A percentile compares a stretch with the other conserved stretches of the same genome.
Conservation (phyloP, 805 yeast species). For the Schwanniomyces vanrijiae region DNA sequence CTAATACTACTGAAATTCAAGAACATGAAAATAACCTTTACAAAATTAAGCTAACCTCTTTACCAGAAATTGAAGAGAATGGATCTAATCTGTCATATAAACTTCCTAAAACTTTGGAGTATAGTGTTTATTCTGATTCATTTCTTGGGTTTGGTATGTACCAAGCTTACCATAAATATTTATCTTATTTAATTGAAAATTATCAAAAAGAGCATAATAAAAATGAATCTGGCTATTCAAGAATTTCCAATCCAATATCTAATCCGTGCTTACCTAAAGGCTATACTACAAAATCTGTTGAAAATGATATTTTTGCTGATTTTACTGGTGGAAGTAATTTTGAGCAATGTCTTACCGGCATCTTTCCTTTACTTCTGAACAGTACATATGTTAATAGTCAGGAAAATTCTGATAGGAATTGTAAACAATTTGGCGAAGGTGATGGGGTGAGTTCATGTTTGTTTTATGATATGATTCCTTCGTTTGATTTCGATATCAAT, state of each 20-base stretch:
- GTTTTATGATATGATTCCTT: slow-evolving; percentile 52
- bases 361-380: slow-evolving; percentile 46
- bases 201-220: slow-evolving; percentile 17
- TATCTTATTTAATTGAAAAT: slow-evolving; percentile 30
- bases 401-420: slow-evolving; percentile 19
- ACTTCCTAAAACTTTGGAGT: slow-evolving; percentile 26
- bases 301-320: slow-evolving; percentile 27
- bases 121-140: slow-evolving; percentile 52
- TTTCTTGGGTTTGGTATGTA: slow-evolving; percentile 62
- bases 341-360: slow-evolving; percentile 43
- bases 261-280: slow-evolving; percentile 65
- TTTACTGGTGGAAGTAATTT: slow-evolving; percentile 57
- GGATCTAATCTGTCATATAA: slow-evolving; percentile 6
- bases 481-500: slow-evolving; percentile 55
- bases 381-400: slow-evolving; percentile 25
- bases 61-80: slow-evolving; percentile 19
- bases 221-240: slow-evolving; percentile 8
- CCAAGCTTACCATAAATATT: slow-evolving; percentile 52
- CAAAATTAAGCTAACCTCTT: slow-evolving; percentile 41
- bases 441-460: slow-evolving; percentile 47
- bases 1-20: slow-evolving; percentile 44
- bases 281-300: slow-evolving; percentile 22
- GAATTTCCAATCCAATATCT: slow-evolving; percentile 26
- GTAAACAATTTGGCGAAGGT: slow-evolving; percentile 30
- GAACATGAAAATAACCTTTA: slow-evolving; percentile 49